These are phyloP conservation scores for Fusarium neocosmosporiellum DNA, from an alignment of 2,329 filamentous ascomycete species.

Conservation along the genomic window DNA sequence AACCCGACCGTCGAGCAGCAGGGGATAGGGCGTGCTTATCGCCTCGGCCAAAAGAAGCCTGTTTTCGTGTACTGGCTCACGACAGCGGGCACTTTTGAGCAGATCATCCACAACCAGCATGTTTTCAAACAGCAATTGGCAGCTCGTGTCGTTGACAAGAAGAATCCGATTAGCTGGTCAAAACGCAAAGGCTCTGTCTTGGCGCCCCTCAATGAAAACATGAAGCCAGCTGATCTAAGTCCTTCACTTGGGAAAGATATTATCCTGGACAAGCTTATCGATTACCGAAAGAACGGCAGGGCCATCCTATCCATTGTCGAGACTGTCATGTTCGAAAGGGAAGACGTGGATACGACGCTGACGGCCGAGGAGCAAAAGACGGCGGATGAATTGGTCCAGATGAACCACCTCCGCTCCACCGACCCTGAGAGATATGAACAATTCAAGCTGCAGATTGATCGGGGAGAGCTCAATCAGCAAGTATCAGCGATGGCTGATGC, in stretches of 20 bases:
- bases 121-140: constrained; percentile 88
- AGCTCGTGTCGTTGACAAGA: constrained; percentile 84
- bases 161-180: constrained; percentile 77
- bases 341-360: constrained; percentile 67
- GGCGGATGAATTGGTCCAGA: constrained; percentile 56
- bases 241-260: constrained; percentile 70
- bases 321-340: constrained; percentile 78
- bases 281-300: constrained; percentile 47
- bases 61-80: constrained; percentile 89
- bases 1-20: constrained; percentile 88
- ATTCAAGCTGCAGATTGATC: constrained; percentile 18
- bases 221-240: constrained; percentile 62
- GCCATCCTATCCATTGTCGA: constrained; percentile 69
- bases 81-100: constrained; percentile 82
- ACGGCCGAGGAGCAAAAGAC: constrained; percentile 70
- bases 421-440: constrained; percentile 48
- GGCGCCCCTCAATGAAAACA: constrained; percentile 64
- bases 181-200: constrained; percentile 67
- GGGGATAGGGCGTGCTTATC: constrained; percentile 86
- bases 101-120: constrained; percentile 76
- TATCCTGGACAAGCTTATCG: constrained; percentile 65
- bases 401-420: constrained; percentile 47
- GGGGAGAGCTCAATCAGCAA: constrained; percentile 16
- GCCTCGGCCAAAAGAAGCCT: constrained; percentile 82
- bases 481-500: constrained; percentile 3